Percentiles rank a stretch among this genome's conserved stretches.
phyloP scores from a whole-genome alignment of 176 grass and related monocot species.

The Thinopyrum elongatum region DNA sequence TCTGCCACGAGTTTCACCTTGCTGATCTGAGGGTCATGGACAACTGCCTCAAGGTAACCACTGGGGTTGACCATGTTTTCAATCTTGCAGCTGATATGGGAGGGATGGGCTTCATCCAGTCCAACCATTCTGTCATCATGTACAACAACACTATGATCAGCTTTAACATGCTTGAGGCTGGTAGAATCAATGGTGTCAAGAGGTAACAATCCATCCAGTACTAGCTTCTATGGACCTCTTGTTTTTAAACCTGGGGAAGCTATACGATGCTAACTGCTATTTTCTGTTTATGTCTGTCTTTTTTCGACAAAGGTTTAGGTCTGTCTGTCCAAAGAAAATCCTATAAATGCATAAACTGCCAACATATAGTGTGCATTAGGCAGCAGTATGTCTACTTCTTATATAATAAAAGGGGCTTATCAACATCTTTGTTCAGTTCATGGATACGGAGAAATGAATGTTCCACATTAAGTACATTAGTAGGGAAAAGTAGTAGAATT shows the following conservation, averaged over 20 bases:
- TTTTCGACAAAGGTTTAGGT: background rate
- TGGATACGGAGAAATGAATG: background rate
- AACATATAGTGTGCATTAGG: background rate
- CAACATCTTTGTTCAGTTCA: background rate
- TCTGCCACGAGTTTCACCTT: conserved; percentile 83
- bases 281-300: background rate
- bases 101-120: conserved; percentile 61
- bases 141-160: conserved; percentile 61
- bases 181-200: conserved; percentile 41
- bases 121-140: conserved; percentile 58
- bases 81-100: conserved; percentile 64
- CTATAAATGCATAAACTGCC: background rate
- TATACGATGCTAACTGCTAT: background rate
- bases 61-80: conserved; percentile 48
- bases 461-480: background rate
- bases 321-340: background rate
- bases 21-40: conserved; percentile 68
- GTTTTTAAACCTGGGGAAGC: background rate
- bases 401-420: no score
- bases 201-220: conserved; percentile 28
- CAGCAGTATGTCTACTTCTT: background rate
- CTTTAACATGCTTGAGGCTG: conserved; percentile 56
- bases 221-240: background rate
- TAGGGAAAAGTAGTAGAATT: background rate
- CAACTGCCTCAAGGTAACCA: conserved; percentile 52